Base-by-base conservation (phyloP, 345 rosid species). In the Populus euphratica region DNA sequence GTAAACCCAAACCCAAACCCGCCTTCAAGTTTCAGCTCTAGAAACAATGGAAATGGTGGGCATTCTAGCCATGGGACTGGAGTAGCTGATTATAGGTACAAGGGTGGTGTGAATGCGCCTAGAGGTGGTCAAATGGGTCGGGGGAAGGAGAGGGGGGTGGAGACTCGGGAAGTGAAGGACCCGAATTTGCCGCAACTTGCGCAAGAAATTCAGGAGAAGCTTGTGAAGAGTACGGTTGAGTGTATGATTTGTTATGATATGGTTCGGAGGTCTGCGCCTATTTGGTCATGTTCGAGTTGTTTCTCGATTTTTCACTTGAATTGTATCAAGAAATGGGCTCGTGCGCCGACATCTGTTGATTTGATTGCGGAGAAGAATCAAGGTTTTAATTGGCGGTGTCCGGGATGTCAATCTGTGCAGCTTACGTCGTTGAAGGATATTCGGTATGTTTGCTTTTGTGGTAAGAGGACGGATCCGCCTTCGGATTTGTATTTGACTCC, bases 191-290 rank as follows among this genome's bases (percentile, higher is more conserved):
- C 99, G 20, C 97, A 89, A 77, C 93, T 96, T 69, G 91, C 90
- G 81, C 99, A 93, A 78, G 98, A 93, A 84, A 78, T 96, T 85
- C 92, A 89, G 85, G 99, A 93, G 75, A 96, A 93, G 84, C 90
- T 96, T 63, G 79, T 75, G 27, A 93, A 89, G 85, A 88, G 93
- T 64, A 67, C 84, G 4, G 85, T 92, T 21, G 99, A 96, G 88
- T 96, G 99, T 82, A 96, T 96, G 99, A 96, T 96, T 69, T 93
- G 99, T 79, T 96, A 89, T 39, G 99, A 96, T 63, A 92, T 88
- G 94, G 97, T 96, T 79, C 78, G 89, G 49, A 84, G 98, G 76
- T 83, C 94, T 69, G 94, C 94, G 1, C 73, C 94, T 16, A 78
- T 92, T 65, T 96, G 99, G 98, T 92, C 99, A 65, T 93, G 99